Base-by-base conservation (phyloP, 495 filamentous ascomycete species). In the Aspergillus diversus region DNA sequence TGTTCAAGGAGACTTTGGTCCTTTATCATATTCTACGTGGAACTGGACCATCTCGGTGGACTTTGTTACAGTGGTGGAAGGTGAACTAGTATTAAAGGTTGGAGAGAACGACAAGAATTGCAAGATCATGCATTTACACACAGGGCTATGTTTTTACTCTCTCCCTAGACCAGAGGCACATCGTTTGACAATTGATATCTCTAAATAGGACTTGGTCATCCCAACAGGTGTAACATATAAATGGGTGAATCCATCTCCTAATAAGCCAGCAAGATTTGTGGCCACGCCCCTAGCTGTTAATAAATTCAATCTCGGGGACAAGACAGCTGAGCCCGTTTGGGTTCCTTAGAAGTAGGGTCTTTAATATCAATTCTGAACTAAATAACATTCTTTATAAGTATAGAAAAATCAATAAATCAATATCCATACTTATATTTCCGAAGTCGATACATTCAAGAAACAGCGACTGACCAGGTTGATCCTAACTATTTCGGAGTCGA, bases 401-500 rank as follows among this genome's bases (percentile, higher is more conserved):
- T n/a, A n/a, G n/a, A n/a, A n/a, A n/a, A n/a, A n/a, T n/a, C n/a
- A 57, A 57, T 57, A 57, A 57, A 34, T 57, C 55, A 57, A n/a
- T 42, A 43, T 57, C 77, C 82, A 66, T 89, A 85, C 60, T 90
- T 5, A 33, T 39, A 7, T 58, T 62, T 54, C 62, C 62, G 1
- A 46, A 43, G 33, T 66, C 63, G n/a, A 52, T 66, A 31, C 17
- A 17, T 57, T 43, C 55, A 68, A 27, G 16, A 66, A 71, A 32
- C 71, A 72, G 21, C 61, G 62, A 37, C 71, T 71, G 5, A 71
- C 66, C 46, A 73, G 77, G 62, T 85, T 85, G 55, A 85, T 72
- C 21, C 76, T 76, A 0, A 85, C 81, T 61, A 77, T 79, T 11
- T 27, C 51, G 31, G 51, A 54, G 6, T 84, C 80, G 33, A 85